Conservation (phyloP, 768 basidiomycete genomes). For the Panus rudis region DNA sequence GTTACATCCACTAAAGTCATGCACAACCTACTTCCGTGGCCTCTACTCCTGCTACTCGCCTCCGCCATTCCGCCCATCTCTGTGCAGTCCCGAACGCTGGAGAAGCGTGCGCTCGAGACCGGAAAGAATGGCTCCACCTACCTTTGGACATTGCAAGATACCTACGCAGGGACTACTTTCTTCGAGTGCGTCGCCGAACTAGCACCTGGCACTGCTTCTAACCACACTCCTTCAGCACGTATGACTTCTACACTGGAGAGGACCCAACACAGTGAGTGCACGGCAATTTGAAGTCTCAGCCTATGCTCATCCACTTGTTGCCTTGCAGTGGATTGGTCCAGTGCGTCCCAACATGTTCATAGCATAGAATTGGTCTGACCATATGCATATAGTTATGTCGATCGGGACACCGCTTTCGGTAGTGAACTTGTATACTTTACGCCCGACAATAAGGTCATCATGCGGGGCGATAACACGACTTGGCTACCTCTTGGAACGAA, state of each 20-base stretch:
- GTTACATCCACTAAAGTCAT: no score
- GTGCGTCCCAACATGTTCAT: conserved; percentile 36
- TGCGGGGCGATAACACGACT: conserved; percentile 71
- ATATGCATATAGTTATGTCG: conserved; percentile 62
- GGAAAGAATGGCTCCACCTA: conserved; percentile 43
- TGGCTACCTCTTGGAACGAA: conserved; percentile 44
- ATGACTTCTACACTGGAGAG: conserved; percentile 46
- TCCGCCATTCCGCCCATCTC: not conserved
- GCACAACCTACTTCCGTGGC: no score
- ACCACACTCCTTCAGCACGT: conserved; percentile 45
- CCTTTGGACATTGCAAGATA: conserved; percentile 64
- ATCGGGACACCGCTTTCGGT: conserved; percentile 44
- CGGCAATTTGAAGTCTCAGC: no score
- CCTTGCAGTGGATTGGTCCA: conserved; percentile 56
- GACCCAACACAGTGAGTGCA: conserved; percentile 66
- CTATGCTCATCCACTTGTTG: conserved; percentile 16
- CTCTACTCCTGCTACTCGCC: not conserved
- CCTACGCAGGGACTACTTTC: conserved; percentile 58
- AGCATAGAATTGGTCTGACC: no score
- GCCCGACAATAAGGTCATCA: conserved; percentile 54
- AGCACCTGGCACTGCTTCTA: no score
- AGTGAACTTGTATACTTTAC: conserved; percentile 50
- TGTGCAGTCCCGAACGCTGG: not conserved
- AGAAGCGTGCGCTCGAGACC: conserved; percentile 26
- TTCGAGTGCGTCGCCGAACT: conserved; percentile 67